Base-by-base conservation (phyloP, 2,329 filamentous ascomycete species). In the Diaporthe ampelina region DNA sequence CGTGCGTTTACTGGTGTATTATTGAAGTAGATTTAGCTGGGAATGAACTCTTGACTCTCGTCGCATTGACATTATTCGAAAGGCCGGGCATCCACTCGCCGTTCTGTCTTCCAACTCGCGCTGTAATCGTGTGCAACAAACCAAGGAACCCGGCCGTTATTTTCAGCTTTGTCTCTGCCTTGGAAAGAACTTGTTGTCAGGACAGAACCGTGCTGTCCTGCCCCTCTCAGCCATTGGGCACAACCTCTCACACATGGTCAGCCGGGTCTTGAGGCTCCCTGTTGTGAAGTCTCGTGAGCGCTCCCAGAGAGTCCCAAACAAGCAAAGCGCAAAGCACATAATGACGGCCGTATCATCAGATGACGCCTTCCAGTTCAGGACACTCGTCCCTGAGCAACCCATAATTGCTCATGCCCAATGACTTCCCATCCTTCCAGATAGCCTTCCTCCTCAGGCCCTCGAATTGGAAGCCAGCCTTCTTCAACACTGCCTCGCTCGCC, bases 391-490 rank as follows among this genome's bases (percentile, higher is more conserved):
- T 83, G 63, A 85, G 71, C 40, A 89, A 75, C 0, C 85, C 82
- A 74, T 81, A 86, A 9, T 85, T 45, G 9, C 79, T 21, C 21
- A 84, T 76, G 75, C 87, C 86, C 61, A 83, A 74, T 9, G 85
- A 67, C 70, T 77, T 73, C 0, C 85, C 87, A 43, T 82, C 69
- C 80, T 89, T 90, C 75, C 82, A 81, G 11, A 81, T 77, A 0
- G 85, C 84, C 50, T 81, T 81, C 73, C 86, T 82, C 77, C 81
- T 81, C 40, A 80, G 78, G 0, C 87, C 88, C 78, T 90, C 88
- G 21, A 79, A 77, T 43, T 80, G 76, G 58, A 85, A 89, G 1
- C 87, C 87, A 8, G 78, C 80, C 73, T 84, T 86, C 72, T 77
- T 78, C 57, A 90, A 75, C n/a, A 89, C 85, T 54, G 76, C 80